These are phyloP conservation scores for Curvularia lunata DNA, from an alignment of 2,329 filamentous ascomycete species.

Conservation along the genomic window DNA sequence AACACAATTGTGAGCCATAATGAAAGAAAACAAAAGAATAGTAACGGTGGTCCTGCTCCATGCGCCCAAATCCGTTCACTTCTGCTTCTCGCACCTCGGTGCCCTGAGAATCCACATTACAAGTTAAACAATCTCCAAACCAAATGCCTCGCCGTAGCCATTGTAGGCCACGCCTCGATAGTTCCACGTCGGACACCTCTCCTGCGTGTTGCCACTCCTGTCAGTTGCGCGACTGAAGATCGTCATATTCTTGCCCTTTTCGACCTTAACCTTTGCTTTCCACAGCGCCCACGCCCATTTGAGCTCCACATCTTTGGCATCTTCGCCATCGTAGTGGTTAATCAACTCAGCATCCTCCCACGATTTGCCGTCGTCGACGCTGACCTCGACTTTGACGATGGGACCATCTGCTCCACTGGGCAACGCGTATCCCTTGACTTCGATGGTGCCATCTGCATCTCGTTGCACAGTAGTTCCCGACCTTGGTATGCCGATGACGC, in stretches of 20 bases:
- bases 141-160: constrained; percentile 62
- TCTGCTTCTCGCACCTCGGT: background rate
- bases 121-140: constrained; percentile 53
- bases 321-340: constrained; percentile 23
- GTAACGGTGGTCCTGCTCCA: background rate
- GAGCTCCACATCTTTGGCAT: constrained; percentile 36
- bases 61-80: background rate
- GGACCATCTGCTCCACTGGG: constrained; percentile 61
- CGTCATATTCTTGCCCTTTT: constrained; percentile 50
- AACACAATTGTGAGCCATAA: background rate
- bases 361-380: constrained; percentile 55
- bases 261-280: constrained; percentile 54
- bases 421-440: constrained; percentile 63
- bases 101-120: background rate
- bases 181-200: constrained; percentile 61
- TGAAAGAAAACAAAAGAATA: background rate
- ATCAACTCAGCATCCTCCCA: constrained; percentile 58
- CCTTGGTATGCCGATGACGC: constrained; percentile 59
- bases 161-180: constrained; percentile 66
- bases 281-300: constrained; percentile 66
- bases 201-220: constrained; percentile 59
- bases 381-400: constrained; percentile 61
- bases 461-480: constrained; percentile 52
- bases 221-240: constrained; percentile 64
- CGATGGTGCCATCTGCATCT: constrained; percentile 52